phyloP scores from a whole-genome alignment of 768 basidiomycete species.

The Panus rudis region DNA sequence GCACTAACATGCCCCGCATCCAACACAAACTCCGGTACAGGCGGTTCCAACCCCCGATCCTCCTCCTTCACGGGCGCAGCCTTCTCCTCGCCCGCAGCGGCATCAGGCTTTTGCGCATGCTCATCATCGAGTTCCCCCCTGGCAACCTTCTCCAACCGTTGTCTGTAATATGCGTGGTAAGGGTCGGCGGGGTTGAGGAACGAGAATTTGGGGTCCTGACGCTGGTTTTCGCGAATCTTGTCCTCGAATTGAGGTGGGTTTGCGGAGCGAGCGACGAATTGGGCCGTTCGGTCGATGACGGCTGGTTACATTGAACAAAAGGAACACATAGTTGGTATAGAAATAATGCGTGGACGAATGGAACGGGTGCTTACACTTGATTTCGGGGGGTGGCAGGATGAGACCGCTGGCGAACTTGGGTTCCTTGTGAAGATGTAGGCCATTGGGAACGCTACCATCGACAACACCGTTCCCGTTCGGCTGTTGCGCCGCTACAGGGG shows the following conservation, averaged over 20 bases:
- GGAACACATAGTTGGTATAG: background rate
- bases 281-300: conserved; percentile 93
- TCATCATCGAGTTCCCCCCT: conserved; percentile 73
- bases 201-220: conserved; percentile 95
- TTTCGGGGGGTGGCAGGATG: conserved; percentile 94
- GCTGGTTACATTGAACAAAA: conserved; percentile 34
- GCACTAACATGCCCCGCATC: conserved; percentile 83
- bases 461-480: conserved; percentile 31
- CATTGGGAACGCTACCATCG: conserved; percentile 24
- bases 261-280: conserved; percentile 87
- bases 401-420: conserved; percentile 69
- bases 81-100: conserved; percentile 17
- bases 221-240: conserved; percentile 94
- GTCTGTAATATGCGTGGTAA: conserved; percentile 96
- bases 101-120: conserved; percentile 38
- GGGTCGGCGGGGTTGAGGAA: conserved; percentile 96
- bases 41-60: conserved; percentile 72
- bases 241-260: conserved; percentile 93
- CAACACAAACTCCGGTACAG: conserved; percentile 73
- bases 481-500: conserved; percentile 12
- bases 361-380: conserved; percentile 60
- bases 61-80: conserved; percentile 36
- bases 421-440: conserved; percentile 26
- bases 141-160: conserved; percentile 78
- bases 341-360: background rate